These are phyloP conservation scores for Colletotrichum sp. DNA, from an alignment of 2,329 filamentous ascomycete species.

Conservation along the genomic window DNA sequence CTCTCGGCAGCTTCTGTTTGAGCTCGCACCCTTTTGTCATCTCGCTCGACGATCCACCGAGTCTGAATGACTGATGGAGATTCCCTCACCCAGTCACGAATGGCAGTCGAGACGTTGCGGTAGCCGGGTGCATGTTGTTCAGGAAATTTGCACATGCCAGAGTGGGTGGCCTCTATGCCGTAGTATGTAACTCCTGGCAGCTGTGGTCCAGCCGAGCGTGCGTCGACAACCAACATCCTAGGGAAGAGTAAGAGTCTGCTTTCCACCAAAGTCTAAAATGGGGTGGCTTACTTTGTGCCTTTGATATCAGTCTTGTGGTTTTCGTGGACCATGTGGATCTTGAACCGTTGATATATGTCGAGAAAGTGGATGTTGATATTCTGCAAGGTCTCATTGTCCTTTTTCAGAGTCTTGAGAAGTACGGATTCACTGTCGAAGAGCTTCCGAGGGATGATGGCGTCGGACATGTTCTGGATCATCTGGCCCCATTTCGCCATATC, in stretches of 20 bases:
- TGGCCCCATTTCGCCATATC: constrained; percentile 72
- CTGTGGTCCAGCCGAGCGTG: constrained; percentile 71
- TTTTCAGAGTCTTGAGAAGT: constrained; percentile 73
- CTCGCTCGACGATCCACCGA: constrained; percentile 66
- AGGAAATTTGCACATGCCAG: constrained; percentile 75
- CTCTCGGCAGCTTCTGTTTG: constrained; percentile 51
- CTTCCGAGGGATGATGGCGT: constrained; percentile 67
- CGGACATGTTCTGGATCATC: constrained; percentile 71
- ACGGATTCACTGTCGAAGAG: constrained; percentile 72
- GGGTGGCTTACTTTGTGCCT: constrained; percentile 54
- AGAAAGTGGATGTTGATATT: constrained; percentile 77
- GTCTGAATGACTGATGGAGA: constrained; percentile 58
- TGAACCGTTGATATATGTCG: constrained; percentile 73
- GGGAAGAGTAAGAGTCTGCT: not conserved
- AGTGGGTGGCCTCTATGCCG: constrained; percentile 77
- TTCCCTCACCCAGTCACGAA: constrained; percentile 57
- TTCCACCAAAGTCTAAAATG: not conserved
- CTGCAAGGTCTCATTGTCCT: constrained; percentile 75
- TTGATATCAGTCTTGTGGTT: constrained; percentile 74
- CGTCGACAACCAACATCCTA: constrained; percentile 69
- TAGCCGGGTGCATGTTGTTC: constrained; percentile 70
- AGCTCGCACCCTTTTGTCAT: constrained; percentile 51
- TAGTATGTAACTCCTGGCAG: constrained; percentile 74
- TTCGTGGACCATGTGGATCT: constrained; percentile 80
- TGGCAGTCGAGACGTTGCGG: constrained; percentile 51